Base-by-base conservation (phyloP, 495 filamentous ascomycete species). In the Zalerion maritima region DNA sequence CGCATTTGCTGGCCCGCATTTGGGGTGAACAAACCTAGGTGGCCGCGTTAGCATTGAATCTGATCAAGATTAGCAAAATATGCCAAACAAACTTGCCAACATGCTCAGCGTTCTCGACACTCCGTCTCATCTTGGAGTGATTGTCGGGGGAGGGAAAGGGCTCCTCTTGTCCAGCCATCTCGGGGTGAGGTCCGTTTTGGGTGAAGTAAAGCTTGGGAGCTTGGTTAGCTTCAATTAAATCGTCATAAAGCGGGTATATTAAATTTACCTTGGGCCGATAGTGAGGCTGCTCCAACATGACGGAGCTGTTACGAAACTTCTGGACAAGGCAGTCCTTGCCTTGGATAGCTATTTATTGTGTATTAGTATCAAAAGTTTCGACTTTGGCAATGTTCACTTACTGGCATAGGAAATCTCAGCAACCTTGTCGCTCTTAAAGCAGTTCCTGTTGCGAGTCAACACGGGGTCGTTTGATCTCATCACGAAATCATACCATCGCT, bases 241-340 rank as follows among this genome's bases (percentile, higher is more conserved):
- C 10, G 12, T 4, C 13, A 13, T 17, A 12, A 0, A 23, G 29
- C 6, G 32, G 2, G 1, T 13, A 11, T 6, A 13, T 21, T 18
- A 6, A 22, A 37, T 45, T 40, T 51, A 86, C 81, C 64, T 89
- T 91, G 2, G 87, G 87, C 6, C 85, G 78, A 45, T 79, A 87
- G 13, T 74, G 73, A 4, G 70, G 60, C 23, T 74, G 65, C 52
- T 94, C 83, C 7, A 84, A 57, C 80, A 94, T 94, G 9, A 97
- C 84, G 3, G 80, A 81, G 30, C 83, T 93, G 54, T 97, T 97
- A 13, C 87, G 77, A 53, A 97, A 96, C 41, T 94, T 92, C 44
- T 89, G 76, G 18, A 94, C 69, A 5, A 94, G 64, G 31, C 80
- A 83, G 46, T 92, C 87, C 37, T 75, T 74, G 21, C 87, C 89